Evolutionary conservation across 768 basidiomycete species (phyloP), one percentile per base, ranked within the genome.

Genomic region (Candolleomyces efflorescens): DNA sequence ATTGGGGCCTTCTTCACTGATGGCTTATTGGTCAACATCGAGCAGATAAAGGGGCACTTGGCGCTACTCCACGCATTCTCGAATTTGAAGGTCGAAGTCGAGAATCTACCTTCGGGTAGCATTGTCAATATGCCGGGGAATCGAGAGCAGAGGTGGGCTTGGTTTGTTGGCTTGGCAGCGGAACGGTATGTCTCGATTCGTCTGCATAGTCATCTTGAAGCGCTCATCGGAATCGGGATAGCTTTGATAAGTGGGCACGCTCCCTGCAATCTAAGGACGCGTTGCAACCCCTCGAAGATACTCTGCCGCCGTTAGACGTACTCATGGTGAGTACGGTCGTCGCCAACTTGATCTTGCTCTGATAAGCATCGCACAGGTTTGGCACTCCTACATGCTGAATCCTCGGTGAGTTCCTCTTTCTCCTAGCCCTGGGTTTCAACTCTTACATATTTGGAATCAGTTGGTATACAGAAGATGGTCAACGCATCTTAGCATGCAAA

Each of bases 371-470:
- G 32, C 18, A 17, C 36, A 73, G 72, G 68, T 73, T 7, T 73
- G 72, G 73, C 74, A 75, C 56, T 63, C 74, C 1, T 75, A 75
- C 56, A 65, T 73, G 65, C 60, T 75, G 9, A 71, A 69, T 53
- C 68, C 68, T 6, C 52, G 65, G 66, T 68, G 56, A 23, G 54
- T 27, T 43, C 50, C 17, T 2, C n/a, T 20, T 37, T 32, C 32
- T 32, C 32, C 32, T 38, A 18, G 10, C 26, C 26, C 23, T 15
- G 15, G 3, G 17, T 13, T 15, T 20, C 18, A 13, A 43, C 1
- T 9, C 18, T 32, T 24, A 57, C 54, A n/a, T n/a, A 11, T 22
- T 41, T 18, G 5, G 0, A 20, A 13, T 1, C 39, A 75, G 71
- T n/a, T 71, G 71, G 69, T 73, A 70, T 54, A 64, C 62, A 2